Evolutionary conservation across 2,329 filamentous ascomycete genomes (phyloP).

Genomic region (Exophiala calicioides): DNA sequence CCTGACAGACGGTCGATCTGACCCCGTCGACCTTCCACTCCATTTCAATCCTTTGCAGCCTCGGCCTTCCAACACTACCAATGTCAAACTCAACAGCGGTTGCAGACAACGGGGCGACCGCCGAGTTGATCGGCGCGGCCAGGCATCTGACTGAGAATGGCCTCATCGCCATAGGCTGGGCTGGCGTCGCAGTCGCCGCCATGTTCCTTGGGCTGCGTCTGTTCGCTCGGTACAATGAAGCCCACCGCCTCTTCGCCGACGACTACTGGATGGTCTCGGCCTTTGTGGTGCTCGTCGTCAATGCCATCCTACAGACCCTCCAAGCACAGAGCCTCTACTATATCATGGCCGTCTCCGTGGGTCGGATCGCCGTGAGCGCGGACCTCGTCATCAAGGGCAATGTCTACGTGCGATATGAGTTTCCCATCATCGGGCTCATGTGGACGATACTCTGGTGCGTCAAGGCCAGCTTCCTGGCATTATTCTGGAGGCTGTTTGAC

Average conservation of each 20-base stretch:
- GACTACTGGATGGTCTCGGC: constrained; percentile 6
- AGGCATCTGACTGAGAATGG: not conserved
- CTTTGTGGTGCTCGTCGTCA: constrained; percentile 7
- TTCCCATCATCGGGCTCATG: constrained; percentile 28
- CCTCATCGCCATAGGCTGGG: constrained; percentile 3
- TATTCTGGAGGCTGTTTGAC: constrained; percentile 42
- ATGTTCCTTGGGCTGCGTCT: constrained; percentile 2
- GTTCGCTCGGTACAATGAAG: constrained; percentile 5
- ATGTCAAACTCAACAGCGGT: constrained; percentile 1
- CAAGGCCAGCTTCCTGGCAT: constrained; percentile 42
- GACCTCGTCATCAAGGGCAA: not conserved
- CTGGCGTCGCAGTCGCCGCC: constrained; percentile 4
- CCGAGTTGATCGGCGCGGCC: constrained; percentile 1
- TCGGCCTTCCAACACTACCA: not conserved
- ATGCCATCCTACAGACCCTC: constrained; percentile 5
- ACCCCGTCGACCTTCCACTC: not conserved
- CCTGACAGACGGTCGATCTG: too few species aligned
- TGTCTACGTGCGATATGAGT: constrained; percentile 3
- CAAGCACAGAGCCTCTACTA: constrained; percentile 5
- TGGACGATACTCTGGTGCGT: constrained; percentile 44
- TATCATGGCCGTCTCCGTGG: not conserved
- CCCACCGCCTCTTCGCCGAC: constrained; percentile 1
- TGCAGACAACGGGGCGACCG: not conserved
- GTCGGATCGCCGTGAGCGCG: not conserved
- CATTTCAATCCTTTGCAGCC: not conserved